Evolutionary conservation across 2,329 filamentous ascomycete species (phyloP).

Genomic region (Cercospora brassicicola): DNA sequence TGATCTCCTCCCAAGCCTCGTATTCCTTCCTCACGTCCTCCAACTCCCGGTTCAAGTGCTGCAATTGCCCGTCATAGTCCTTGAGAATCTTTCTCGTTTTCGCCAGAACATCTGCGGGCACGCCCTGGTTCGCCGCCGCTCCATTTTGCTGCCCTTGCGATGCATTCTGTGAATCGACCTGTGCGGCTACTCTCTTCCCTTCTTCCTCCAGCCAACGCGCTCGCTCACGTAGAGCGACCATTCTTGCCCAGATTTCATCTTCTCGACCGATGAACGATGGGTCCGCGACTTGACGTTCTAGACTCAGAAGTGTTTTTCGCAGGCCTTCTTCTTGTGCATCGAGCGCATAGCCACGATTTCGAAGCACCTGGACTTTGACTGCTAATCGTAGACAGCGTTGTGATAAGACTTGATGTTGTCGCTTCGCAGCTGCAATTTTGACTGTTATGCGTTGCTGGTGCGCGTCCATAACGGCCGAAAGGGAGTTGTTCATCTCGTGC

Average conservation of each 20-base stretch:
- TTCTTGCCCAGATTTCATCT: conserved; percentile 81
- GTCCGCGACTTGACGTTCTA: conserved; percentile 71
- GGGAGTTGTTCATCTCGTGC: conserved; percentile 75
- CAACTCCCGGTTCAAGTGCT: conserved; percentile 69
- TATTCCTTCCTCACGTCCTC: conserved; percentile 60
- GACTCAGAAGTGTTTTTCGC: conserved; percentile 65
- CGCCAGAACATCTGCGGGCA: conserved; percentile 69
- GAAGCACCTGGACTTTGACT: conserved; percentile 75
- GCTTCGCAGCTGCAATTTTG: conserved; percentile 68
- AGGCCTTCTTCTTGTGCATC: conserved; percentile 77
- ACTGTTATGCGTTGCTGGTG: conserved; percentile 77
- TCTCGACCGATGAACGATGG: conserved; percentile 72
- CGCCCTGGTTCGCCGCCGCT: conserved; percentile 50
- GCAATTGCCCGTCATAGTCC: conserved; percentile 77
- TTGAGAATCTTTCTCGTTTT: conserved; percentile 78
- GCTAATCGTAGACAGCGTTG: conserved; percentile 73
- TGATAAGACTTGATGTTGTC: conserved; percentile 70
- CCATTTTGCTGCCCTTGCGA: conserved; percentile 48
- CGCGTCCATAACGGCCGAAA: conserved; percentile 70
- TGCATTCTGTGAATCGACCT: conserved; percentile 40
- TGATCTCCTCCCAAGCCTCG: conserved; percentile 52
- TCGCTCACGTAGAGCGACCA: conserved; percentile 72
- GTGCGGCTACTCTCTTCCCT: conserved; percentile 64
- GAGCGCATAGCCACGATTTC: conserved; percentile 78
- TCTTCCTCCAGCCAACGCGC: conserved; percentile 72